Percentiles rank a stretch among this genome's conserved stretches.
These are phyloP conservation scores for Coemansia sp. DNA, from an alignment of 192 early-diverging fungal species.

Conservation along the genomic window DNA sequence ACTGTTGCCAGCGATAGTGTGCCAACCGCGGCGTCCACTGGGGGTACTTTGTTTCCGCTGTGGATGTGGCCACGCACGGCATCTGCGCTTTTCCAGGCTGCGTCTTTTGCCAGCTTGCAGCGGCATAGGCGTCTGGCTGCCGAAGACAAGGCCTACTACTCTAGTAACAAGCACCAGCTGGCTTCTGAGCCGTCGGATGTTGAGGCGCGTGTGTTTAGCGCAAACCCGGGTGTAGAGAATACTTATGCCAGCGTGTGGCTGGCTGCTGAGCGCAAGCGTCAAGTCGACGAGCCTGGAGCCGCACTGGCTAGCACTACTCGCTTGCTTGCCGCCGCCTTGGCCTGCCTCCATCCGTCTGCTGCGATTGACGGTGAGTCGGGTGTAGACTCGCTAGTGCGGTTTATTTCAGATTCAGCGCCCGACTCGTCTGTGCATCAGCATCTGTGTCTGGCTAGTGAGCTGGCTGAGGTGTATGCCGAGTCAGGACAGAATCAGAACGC, in stretches of 20 bases:
- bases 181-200: background rate
- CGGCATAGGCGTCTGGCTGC: constrained; percentile 1
- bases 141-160: constrained; percentile 22
- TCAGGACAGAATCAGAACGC: background rate
- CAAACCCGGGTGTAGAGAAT: constrained; percentile 42
- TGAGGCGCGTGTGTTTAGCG: constrained; percentile 22
- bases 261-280: constrained; percentile 13
- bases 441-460: constrained; percentile 16
- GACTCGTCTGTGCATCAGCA: background rate
- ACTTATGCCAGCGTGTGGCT: constrained; percentile 39
- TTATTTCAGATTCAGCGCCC: background rate
- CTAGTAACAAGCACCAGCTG: background rate
- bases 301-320: background rate
- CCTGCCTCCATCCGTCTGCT: constrained; percentile 1
- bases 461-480: constrained; percentile 26
- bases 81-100: constrained; percentile 21
- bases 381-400: background rate
- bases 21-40: background rate
- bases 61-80: constrained; percentile 44
- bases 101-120: constrained; percentile 32
- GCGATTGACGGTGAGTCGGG: background rate
- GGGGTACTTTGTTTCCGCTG: constrained; percentile 19
- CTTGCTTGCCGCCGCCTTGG: constrained; percentile 22
- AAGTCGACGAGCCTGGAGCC: background rate
- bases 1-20: background rate